Evolutionary conservation across 1,284 basidiomycete genomes (phyloP).

Genomic region (Rhodotorula sp.): DNA sequence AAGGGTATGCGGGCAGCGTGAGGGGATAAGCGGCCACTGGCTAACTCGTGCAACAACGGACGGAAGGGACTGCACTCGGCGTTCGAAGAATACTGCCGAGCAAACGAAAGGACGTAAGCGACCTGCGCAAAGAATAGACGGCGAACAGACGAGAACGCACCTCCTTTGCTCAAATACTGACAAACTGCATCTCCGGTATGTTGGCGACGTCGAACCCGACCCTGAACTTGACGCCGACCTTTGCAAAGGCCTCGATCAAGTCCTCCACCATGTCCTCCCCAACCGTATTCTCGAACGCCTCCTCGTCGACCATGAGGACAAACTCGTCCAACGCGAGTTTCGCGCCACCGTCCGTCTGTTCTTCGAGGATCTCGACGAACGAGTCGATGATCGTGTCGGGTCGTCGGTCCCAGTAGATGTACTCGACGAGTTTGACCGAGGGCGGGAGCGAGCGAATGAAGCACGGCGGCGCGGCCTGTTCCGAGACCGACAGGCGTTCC

Average conservation of each 20-base stretch:
- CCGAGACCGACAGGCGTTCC: background rate
- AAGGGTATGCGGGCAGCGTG: too few relatives aligned
- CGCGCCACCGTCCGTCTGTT: background rate
- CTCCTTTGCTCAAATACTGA: background rate
- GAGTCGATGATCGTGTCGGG: background rate
- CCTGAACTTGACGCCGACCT: background rate
- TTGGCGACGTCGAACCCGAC: background rate
- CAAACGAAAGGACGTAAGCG: too few relatives aligned
- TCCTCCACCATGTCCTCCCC: background rate
- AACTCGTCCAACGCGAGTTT: background rate
- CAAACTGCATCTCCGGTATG: background rate
- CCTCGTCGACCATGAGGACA: constrained; percentile 7
- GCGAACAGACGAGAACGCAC: too few relatives aligned
- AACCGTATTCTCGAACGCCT: constrained; percentile 3
- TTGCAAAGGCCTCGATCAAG: background rate
- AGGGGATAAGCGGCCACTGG: too few relatives aligned
- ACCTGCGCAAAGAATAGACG: background rate
- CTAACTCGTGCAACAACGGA: too few relatives aligned
- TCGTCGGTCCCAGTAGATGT: background rate
- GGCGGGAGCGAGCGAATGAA: background rate
- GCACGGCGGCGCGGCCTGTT: constrained; percentile 5
- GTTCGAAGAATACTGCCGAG: too few relatives aligned
- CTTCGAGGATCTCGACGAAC: background rate
- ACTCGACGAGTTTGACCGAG: background rate
- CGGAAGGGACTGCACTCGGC: too few relatives aligned